Evolutionary conservation across 805 yeast species (phyloP), one percentile per base, ranked within the genome.

Genomic region (Barnettozyma sp.): DNA sequence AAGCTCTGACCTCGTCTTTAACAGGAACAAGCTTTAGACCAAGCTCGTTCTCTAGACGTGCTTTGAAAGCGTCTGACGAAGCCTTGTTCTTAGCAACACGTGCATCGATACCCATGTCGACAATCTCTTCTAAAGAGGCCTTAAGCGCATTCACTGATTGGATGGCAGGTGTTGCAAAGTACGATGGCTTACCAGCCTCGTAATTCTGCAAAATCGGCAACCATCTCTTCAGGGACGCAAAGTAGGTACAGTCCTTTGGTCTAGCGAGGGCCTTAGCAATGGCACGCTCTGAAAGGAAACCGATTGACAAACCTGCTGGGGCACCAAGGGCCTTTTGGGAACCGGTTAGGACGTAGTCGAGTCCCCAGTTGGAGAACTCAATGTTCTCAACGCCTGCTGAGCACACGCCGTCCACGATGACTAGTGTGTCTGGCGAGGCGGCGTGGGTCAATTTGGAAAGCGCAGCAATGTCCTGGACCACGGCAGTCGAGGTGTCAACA

Each of bases 401-500:
- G 63, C 97, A 92, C 21, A 90, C 97, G 31, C 94, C 95, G 59
- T 90, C 98, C 26, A 90, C 95, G 34, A 86, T 65, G 36, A 90
- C 68, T 42, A 90, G 69, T 17, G 96, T 75, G 21, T 82, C 82
- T 36, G 97, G 97, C 4, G 86, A 73, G 2, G 68, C 62, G 43
- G 63, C 54, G 50, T 76, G 74, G 41, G 83, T 80, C n/a, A 78
- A 46, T 35, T 59, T 62, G 19, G 94, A 60, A 39, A 87, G 68
- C 13, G 66, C 63, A 53, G 73, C 66, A 43, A 90, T 78, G 52
- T 83, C 81, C 30, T 78, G 66, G 26, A 87, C 73, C 27, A 90
- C 95, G n/a, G 95, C 94, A 23, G 97, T 86, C 2, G 96, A 86
- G 30, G 97, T 92, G 60, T 92, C 98, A 25, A 92, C 96, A 50